These are phyloP conservation scores for Starmerella floris DNA, from an alignment of 805 yeast genomes.

Conservation along the genomic window DNA sequence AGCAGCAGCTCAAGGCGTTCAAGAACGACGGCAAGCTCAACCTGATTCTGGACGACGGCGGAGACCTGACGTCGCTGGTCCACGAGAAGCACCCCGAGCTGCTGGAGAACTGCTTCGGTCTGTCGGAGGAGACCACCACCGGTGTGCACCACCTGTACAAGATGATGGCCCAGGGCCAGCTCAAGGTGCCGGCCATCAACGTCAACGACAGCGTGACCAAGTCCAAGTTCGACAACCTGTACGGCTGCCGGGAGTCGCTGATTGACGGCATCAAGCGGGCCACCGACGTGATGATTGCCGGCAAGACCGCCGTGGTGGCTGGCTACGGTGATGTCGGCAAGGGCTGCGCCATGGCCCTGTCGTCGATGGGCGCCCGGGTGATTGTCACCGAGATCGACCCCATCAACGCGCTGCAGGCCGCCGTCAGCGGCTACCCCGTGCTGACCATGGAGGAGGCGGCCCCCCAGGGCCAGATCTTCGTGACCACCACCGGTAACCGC, in stretches of 20 bases:
- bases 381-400: conserved; percentile 96
- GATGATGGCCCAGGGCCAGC: conserved; percentile 73
- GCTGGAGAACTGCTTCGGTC: conserved; percentile 88
- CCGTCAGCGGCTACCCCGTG: conserved; percentile 97
- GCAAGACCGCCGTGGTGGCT: conserved; percentile 97
- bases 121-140: conserved; percentile 98
- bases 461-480: conserved; percentile 86
- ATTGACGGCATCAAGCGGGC: conserved; percentile 99
- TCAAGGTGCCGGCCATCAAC: conserved; percentile 98
- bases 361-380: conserved; percentile 99
- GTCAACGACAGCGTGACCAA: conserved; percentile 98
- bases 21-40: conserved; percentile 89
- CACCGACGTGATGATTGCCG: conserved; percentile 98
- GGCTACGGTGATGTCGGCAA: conserved; percentile 99
- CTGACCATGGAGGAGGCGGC: conserved; percentile 91
- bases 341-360: conserved; percentile 98
- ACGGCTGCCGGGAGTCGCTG: conserved; percentile 98
- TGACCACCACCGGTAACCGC: conserved; percentile 98
- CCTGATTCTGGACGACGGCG: conserved; percentile 98
- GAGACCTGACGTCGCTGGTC: conserved; percentile 91
- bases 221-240: conserved; percentile 97
- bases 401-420: conserved; percentile 97
- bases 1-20: conserved; percentile 97
- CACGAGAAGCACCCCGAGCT: conserved; percentile 97
- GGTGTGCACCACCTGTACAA: conserved; percentile 99